These are phyloP conservation scores for Neoboletus brunneissimus DNA, from an alignment of 768 basidiomycete species.

Conservation along the genomic window DNA sequence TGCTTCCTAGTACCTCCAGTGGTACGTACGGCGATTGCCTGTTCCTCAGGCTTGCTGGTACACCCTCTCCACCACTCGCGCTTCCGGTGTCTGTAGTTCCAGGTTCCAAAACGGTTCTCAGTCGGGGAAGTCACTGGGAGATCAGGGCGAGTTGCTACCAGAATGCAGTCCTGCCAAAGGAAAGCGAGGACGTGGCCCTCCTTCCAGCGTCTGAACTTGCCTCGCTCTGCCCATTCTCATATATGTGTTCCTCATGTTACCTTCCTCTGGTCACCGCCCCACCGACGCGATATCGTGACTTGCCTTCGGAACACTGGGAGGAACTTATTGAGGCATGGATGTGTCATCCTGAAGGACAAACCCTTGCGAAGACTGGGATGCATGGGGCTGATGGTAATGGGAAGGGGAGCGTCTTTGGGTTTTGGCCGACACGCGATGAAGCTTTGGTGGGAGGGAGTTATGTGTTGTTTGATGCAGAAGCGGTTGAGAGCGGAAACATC, in stretches of 20 bases:
- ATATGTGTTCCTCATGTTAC: slow-evolving; percentile 78
- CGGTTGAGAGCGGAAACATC: slow-evolving; percentile 41
- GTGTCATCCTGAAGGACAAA: slow-evolving; percentile 86
- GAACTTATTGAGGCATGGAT: slow-evolving; percentile 98
- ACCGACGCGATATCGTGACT: slow-evolving; percentile 65
- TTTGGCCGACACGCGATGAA: slow-evolving; percentile 73
- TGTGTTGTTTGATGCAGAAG: slow-evolving; percentile 67
- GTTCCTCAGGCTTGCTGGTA: slow-evolving; percentile 57
- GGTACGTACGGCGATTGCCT: slow-evolving; percentile 51
- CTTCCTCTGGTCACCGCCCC: slow-evolving; percentile 60
- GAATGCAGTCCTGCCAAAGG: slow-evolving; percentile 22
- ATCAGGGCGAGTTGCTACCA: slow-evolving; percentile 52
- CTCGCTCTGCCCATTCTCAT: slow-evolving; percentile 53
- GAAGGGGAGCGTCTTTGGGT: slow-evolving; percentile 45
- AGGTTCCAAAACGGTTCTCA: slow-evolving; percentile 59
- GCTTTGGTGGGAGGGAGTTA: slow-evolving; percentile 91
- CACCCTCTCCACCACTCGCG: slow-evolving; percentile 54
- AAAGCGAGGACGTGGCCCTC: slow-evolving; percentile 39
- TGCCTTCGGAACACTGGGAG: slow-evolving; percentile 97
- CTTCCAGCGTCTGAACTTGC: slow-evolving; percentile 70
- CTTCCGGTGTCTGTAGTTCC: slow-evolving; percentile 55
- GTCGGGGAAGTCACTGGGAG: slow-evolving; percentile 63
- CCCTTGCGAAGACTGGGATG: slow-evolving; percentile 54
- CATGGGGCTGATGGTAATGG: neutral
- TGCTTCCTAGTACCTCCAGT: slow-evolving; percentile 46